Conservation (phyloP, 352 stramenopile species). For the Blastocystis sp. region DNA sequence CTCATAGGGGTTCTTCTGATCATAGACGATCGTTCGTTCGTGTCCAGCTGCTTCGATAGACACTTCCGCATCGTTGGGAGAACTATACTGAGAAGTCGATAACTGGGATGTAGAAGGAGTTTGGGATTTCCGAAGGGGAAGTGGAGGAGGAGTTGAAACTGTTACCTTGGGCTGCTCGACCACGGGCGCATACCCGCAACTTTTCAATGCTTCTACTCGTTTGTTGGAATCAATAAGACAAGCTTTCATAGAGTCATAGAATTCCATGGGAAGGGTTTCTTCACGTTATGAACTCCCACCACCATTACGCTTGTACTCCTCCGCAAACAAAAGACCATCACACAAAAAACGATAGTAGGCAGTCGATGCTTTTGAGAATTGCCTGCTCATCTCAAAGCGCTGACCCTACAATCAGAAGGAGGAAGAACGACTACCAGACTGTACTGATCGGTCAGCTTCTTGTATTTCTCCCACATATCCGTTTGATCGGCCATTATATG, state of each 20-base stretch:
- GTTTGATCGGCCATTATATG: not conserved
- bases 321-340: not conserved
- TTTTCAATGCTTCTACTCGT: not conserved
- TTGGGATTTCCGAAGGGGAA: not conserved
- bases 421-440: not conserved
- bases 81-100: no score
- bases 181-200: not conserved
- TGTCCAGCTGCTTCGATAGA: not conserved
- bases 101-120: not conserved
- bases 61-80: not conserved
- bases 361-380: not conserved
- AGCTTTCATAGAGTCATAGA: not conserved
- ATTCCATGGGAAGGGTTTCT: not conserved
- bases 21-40: not conserved
- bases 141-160: not conserved
- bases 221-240: not conserved
- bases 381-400: not conserved
- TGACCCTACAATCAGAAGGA: not conserved
- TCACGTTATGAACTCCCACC: not conserved
- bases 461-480: not conserved
- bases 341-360: constrained; percentile 3
- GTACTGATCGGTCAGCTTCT: not conserved
- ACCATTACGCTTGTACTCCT: not conserved
- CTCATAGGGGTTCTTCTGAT: constrained; percentile 16
- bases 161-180: not conserved